Evolutionary conservation across 2,329 filamentous ascomycete genomes (phyloP).

Genomic region (Aureobasidium sp.): DNA sequence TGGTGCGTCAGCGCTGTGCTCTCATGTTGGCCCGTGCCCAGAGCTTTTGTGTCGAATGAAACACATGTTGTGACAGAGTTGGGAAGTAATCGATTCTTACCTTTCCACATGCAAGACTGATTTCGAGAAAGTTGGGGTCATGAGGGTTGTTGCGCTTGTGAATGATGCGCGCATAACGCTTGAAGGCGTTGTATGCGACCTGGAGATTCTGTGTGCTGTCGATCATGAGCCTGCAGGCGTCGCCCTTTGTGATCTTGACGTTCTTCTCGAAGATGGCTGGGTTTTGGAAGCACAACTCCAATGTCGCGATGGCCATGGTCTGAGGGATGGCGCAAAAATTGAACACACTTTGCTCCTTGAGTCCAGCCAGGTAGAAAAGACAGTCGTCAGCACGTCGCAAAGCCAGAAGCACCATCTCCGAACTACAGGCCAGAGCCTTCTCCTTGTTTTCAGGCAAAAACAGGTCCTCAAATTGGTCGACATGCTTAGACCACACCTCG

Average conservation of each 20-base stretch:
- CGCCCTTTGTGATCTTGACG: constrained; percentile 93
- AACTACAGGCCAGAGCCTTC: constrained; percentile 74
- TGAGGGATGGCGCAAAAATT: constrained; percentile 98
- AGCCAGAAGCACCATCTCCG: constrained; percentile 90
- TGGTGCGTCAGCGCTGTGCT: constrained; percentile 11
- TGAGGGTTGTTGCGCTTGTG: constrained; percentile 89
- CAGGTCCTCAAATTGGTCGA: constrained; percentile 80
- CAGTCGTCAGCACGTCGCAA: constrained; percentile 84
- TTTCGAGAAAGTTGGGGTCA: constrained; percentile 86
- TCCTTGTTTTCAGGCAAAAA: constrained; percentile 74
- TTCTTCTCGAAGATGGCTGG: constrained; percentile 77
- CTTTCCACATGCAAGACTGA: constrained; percentile 84
- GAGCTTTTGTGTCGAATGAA: background rate
- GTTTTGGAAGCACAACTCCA: constrained; percentile 90
- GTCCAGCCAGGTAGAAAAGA: constrained; percentile 92
- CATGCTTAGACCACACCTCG: constrained; percentile 95
- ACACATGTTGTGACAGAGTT: background rate
- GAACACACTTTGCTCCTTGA: constrained; percentile 95
- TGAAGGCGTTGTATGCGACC: constrained; percentile 75
- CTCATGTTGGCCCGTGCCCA: background rate
- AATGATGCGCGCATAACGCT: constrained; percentile 69
- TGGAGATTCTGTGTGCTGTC: constrained; percentile 86
- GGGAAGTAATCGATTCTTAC: constrained; percentile 38
- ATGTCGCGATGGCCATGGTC: constrained; percentile 91
- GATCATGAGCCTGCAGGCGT: constrained; percentile 85